phyloP scores from a whole-genome alignment of 2,329 filamentous ascomycete genomes.

The Fonsecaea erecta region DNA sequence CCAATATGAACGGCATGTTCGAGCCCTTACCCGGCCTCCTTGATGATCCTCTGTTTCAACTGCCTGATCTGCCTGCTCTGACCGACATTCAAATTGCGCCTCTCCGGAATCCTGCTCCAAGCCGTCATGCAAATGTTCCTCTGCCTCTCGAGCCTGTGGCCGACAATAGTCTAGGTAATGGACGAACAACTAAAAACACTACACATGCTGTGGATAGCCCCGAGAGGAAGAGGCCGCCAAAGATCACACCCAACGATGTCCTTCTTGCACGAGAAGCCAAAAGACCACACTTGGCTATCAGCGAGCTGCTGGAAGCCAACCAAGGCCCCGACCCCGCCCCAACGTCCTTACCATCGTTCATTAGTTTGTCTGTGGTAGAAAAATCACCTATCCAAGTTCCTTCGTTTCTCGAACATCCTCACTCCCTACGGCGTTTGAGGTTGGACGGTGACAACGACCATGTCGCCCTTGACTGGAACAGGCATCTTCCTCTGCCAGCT shows the following conservation, averaged over 20 bases:
- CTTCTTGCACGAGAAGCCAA: conserved; percentile 36
- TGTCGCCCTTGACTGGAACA: conserved; percentile 46
- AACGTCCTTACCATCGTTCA: conserved; percentile 47
- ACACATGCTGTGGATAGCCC: conserved; percentile 18
- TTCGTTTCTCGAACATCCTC: conserved; percentile 31
- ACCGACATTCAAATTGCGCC: conserved; percentile 53
- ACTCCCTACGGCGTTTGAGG: conserved; percentile 51
- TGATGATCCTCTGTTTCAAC: conserved; percentile 48
- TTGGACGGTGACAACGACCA: conserved; percentile 48
- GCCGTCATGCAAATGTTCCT: conserved; percentile 48
- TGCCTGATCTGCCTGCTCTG: conserved; percentile 49
- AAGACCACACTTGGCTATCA: conserved; percentile 41
- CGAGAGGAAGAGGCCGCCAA: conserved; percentile 28
- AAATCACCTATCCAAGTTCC: conserved; percentile 40
- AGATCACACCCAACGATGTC: conserved; percentile 36
- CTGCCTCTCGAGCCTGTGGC: conserved; percentile 51
- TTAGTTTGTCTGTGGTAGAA: conserved; percentile 54
- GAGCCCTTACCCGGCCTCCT: conserved; percentile 42
- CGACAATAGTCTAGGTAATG: conserved; percentile 45
- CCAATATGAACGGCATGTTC: conserved; percentile 38
- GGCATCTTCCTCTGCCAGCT: conserved; percentile 55
- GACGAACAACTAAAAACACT: conserved; percentile 32
- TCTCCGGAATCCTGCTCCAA: conserved; percentile 52
- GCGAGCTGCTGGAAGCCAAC: conserved; percentile 46
- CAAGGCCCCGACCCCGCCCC: conserved; percentile 48